These are phyloP conservation scores for Scutellaria minor DNA, from an alignment of 257 asterid genomes.

Conservation along the genomic window DNA sequence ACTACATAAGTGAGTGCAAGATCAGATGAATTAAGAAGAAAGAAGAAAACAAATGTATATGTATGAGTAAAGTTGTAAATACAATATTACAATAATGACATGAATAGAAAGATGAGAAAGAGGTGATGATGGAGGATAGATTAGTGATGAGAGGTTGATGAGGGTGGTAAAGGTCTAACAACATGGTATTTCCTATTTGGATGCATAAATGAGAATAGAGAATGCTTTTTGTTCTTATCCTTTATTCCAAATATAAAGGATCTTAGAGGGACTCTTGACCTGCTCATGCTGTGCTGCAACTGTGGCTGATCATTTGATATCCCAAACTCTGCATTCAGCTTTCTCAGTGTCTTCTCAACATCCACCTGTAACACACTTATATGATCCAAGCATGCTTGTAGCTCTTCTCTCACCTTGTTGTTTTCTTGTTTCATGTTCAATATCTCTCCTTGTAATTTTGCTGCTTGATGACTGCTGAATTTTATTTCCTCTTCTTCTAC, in stretches of 20 bases:
- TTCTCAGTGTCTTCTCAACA: conserved; percentile 58
- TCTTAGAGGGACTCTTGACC: conserved; percentile 59
- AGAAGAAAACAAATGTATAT: conserved; percentile 2
- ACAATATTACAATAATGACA: no score
- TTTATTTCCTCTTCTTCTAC: conserved; percentile 68
- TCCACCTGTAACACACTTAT: conserved; percentile 63
- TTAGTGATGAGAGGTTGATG: conserved; percentile 27
- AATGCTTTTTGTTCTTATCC: conserved; percentile 66
- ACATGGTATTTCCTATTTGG: conserved; percentile 59
- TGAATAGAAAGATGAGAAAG: no score
- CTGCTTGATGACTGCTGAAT: conserved; percentile 93
- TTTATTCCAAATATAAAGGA: conserved; percentile 77
- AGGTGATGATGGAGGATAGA: conserved; percentile 2
- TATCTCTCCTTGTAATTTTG: conserved; percentile 88
- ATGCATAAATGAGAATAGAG: conserved; percentile 74
- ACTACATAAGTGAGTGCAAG: conserved; percentile 34
- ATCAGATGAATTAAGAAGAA: conserved; percentile 5
- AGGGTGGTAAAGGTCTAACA: conserved; percentile 53
- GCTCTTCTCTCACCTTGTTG: conserved; percentile 78
- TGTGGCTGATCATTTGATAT: conserved; percentile 59
- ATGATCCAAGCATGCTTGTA: conserved; percentile 70
- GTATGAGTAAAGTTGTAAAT: not conserved
- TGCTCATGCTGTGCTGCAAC: conserved; percentile 51
- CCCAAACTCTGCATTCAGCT: conserved; percentile 69
- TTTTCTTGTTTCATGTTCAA: conserved; percentile 95